These are phyloP conservation scores for Chlamydomonas sp. DNA, from an alignment of 139 green algal species.

Conservation along the genomic window DNA sequence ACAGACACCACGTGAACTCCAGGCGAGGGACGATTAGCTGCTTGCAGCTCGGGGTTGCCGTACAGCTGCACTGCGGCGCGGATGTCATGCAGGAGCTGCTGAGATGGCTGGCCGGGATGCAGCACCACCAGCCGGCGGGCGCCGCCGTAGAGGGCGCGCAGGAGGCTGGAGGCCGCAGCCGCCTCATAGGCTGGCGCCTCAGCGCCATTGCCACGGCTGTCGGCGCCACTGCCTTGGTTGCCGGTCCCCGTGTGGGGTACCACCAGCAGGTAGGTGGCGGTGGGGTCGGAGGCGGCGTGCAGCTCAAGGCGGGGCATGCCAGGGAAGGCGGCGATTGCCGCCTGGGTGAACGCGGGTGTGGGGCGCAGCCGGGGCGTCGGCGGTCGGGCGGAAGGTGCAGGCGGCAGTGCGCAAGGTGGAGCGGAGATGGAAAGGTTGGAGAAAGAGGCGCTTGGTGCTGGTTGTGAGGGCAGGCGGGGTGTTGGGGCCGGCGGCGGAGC, in stretches of 20 bases:
- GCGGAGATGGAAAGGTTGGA: neutral
- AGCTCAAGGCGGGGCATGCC: neutral
- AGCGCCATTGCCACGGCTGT: neutral
- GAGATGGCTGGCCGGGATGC: conserved; percentile 19
- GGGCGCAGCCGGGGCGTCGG: no score
- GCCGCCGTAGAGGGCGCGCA: conserved; percentile 8
- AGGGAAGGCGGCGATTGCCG: neutral
- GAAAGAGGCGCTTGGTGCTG: neutral
- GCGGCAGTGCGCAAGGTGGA: neutral
- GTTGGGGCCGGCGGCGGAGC: neutral
- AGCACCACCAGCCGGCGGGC: conserved; percentile 42
- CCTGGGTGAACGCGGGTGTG: no score
- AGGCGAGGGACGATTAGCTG: no score
- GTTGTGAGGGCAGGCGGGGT: neutral
- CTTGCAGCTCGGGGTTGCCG: neutral
- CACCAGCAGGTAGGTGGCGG: neutral
- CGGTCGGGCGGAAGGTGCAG: neutral
- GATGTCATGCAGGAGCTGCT: conserved; percentile 2
- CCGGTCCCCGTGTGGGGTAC: neutral
- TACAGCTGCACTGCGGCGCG: neutral
- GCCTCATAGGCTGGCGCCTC: neutral
- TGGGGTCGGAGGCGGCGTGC: neutral
- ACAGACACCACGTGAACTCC: conserved; percentile 1
- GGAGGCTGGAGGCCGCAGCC: neutral
- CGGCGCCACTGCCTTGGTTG: neutral